A percentile compares a stretch with the other conserved stretches of the same genome.
Evolutionary conservation across 495 filamentous ascomycete genomes (phyloP).

Genomic region (Tirmania nivea): DNA sequence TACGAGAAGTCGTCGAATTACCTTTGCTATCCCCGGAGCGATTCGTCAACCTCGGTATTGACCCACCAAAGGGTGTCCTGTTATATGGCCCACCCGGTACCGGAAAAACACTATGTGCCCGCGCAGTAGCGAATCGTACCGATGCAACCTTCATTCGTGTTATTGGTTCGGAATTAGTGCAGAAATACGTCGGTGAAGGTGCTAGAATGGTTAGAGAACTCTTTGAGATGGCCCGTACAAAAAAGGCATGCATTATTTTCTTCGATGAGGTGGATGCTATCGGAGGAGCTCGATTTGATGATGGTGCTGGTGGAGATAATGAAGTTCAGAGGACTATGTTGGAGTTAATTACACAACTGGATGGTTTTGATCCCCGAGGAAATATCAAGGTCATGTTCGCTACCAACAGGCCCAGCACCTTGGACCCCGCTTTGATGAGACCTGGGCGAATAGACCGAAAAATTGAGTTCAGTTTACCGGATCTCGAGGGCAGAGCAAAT

Average conservation of each 20-base stretch:
- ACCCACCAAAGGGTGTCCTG: conserved; percentile 91
- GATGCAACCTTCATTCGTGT: conserved; percentile 98
- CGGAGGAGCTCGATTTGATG: conserved; percentile 94
- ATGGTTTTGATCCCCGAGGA: conserved; percentile 89
- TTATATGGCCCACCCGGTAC: conserved; percentile 94
- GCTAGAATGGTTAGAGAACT: conserved; percentile 95
- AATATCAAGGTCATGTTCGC: conserved; percentile 99
- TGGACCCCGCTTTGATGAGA: conserved; percentile 91
- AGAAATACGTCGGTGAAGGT: conserved; percentile 97
- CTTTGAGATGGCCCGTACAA: conserved; percentile 98
- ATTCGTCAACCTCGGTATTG: conserved; percentile 92
- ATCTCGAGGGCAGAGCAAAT: conserved; percentile 90
- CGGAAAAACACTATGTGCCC: conserved; percentile 91
- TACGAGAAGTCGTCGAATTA: conserved; percentile 96
- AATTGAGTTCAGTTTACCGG: conserved; percentile 93
- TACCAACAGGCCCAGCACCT: conserved; percentile 85
- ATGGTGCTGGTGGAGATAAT: conserved; percentile 93
- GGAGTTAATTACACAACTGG: conserved; percentile 92
- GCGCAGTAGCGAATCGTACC: conserved; percentile 91
- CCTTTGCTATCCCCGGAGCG: conserved; percentile 87
- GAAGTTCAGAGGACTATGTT: conserved; percentile 99
- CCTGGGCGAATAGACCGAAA: conserved; percentile 96
- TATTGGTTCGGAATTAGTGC: conserved; percentile 88
- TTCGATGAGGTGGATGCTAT: conserved; percentile 98
- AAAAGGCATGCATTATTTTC: conserved; percentile 99